A percentile compares a stretch with the other conserved stretches of the same genome.
Evolutionary conservation across 257 asterid genomes (phyloP).

Genomic region (Solanum sitiens): DNA sequence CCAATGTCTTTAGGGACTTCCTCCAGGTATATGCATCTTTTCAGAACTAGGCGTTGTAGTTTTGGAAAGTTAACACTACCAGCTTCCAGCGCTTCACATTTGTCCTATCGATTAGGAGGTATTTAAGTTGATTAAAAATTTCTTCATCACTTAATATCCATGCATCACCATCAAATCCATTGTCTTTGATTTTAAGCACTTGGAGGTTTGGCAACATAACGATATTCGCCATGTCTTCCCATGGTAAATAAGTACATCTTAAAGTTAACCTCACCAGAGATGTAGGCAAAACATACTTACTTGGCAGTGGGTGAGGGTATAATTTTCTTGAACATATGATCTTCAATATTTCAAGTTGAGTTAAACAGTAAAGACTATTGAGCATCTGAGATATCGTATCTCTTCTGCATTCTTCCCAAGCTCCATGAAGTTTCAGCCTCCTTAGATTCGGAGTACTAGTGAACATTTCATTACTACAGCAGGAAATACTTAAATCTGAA

Average conservation of each 20-base stretch:
- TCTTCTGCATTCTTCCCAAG: background rate
- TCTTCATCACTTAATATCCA: background rate
- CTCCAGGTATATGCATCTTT: background rate
- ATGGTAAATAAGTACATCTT: background rate
- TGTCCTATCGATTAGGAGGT: background rate
- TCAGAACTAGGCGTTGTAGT: background rate
- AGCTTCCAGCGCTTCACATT: background rate
- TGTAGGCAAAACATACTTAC: background rate
- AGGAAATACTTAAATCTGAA: background rate
- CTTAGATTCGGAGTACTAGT: background rate
- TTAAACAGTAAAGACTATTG: background rate
- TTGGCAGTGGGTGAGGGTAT: background rate
- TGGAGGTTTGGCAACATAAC: background rate
- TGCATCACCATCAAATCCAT: background rate
- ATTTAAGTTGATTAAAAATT: background rate
- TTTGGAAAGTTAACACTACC: background rate
- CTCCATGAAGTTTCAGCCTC: background rate
- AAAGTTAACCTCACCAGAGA: background rate
- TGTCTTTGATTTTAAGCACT: background rate
- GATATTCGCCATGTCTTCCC: background rate
- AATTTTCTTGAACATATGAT: background rate
- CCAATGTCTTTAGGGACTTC: background rate
- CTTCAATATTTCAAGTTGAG: background rate
- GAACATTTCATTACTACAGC: background rate
- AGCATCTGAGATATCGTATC: background rate